Evolutionary conservation across 2,329 filamentous ascomycete genomes (phyloP).

Genomic region (Pezizomycotina sp.): DNA sequence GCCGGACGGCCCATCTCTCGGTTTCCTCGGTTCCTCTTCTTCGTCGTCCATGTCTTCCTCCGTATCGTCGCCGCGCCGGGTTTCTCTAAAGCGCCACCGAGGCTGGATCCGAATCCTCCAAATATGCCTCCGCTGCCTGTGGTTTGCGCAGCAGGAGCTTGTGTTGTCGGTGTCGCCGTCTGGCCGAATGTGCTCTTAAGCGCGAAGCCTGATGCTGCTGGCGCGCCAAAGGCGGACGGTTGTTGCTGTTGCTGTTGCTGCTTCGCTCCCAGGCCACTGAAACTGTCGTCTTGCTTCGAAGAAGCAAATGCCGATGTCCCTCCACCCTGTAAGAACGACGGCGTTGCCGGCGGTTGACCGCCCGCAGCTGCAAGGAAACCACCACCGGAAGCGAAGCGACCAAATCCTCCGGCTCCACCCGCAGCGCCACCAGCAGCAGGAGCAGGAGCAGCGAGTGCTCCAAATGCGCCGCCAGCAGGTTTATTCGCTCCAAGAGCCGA

Average conservation of each 20-base stretch:
- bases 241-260: too few relatives aligned
- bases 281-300: constrained; percentile 11
- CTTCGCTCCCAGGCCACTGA: constrained; percentile 4
- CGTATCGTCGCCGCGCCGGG: constrained; percentile 16
- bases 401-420: constrained; percentile 6
- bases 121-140: too few relatives aligned
- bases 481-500: constrained; percentile 24
- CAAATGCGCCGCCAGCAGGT: constrained; percentile 34
- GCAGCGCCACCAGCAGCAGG: constrained; percentile 11
- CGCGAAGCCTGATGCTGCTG: constrained; percentile 2
- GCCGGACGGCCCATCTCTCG: constrained; percentile 11
- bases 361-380: constrained; percentile 7
- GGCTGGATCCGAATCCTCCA: constrained; percentile 15
- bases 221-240: constrained; percentile 8
- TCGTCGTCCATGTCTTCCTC: constrained; percentile 19
- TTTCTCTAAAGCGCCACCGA: constrained; percentile 14
- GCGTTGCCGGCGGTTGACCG: constrained; percentile 5
- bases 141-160: constrained; percentile 4
- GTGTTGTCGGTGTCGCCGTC: constrained; percentile 2
- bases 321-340: constrained; percentile 13
- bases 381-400: constrained; percentile 12
- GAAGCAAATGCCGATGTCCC: constrained; percentile 11
- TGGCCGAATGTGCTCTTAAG: constrained; percentile 15
- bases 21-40: constrained; percentile 11
- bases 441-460: constrained; percentile 1